Evolutionary conservation across 768 basidiomycete species (phyloP), one percentile per base, ranked within the genome.

Genomic region (Tulasnella sp.): DNA sequence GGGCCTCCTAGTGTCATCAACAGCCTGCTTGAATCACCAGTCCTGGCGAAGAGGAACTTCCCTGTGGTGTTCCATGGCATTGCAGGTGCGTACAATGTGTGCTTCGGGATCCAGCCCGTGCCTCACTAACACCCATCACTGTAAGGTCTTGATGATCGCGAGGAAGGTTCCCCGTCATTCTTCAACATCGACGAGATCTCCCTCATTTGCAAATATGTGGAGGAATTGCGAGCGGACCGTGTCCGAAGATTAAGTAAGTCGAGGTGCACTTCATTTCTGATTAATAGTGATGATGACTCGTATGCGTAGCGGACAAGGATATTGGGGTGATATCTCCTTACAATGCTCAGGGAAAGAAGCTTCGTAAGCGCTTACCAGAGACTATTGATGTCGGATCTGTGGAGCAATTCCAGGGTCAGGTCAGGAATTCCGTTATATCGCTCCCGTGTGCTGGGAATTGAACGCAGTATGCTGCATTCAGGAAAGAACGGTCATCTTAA

Each of bases 131-230:
- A 12, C n/a, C n/a, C n/a, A n/a, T n/a, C 19, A 49, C 19, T 25
- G 68, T 45, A 17, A 76, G 74, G 74, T 34, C 14, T 87, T 78
- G 90, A 92, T 79, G 86, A 87, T 37, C 86, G 90, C 25, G 90
- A 92, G 79, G 86, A 87, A 3, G 85, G 86, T 0, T 91, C 90
- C 0, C 91, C 90, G 1, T 91, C 90, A 0, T 91, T 90, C 82
- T 91, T 91, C 84, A 92, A 92, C 76, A 85, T 88, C 42, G 85
- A 88, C 36, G 90, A 92, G 78, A 85, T 84, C 0, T 80, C 86
- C 0, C 86, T 87, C 67, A 88, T 91, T 69, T 87, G 87, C 78
- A 78, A 80, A 0, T 91, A 91, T 72, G 80, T 83, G 81, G 74
- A 73, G 79, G 58, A 80, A 79, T 80, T 87, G 38, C 75, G 84